Conservation (phyloP, 768 basidiomycete genomes). For the Tylopilus felleus region DNA sequence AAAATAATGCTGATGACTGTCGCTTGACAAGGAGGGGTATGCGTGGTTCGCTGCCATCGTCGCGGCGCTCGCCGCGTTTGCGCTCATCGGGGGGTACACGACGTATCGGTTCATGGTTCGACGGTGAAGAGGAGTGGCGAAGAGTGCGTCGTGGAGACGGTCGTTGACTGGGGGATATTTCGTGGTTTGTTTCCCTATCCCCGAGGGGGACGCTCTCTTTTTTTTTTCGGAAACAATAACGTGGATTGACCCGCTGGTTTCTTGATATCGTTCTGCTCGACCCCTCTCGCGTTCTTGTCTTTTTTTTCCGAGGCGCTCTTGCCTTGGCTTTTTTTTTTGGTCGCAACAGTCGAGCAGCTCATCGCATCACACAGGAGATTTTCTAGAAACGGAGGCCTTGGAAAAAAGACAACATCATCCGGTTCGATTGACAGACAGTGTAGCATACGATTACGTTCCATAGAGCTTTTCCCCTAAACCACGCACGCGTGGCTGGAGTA, state of each 20-base stretch:
- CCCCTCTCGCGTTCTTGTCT: neutral
- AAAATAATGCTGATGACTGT: neutral
- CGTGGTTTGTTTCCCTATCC: neutral
- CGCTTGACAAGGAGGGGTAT: conserved; percentile 40
- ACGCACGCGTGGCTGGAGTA: neutral
- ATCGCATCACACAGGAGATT: neutral
- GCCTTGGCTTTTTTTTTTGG: neutral
- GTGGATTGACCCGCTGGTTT: no score
- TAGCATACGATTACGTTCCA: conserved; percentile 1
- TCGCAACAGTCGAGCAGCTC: neutral
- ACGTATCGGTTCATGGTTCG: conserved; percentile 75
- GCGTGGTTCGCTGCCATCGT: conserved; percentile 91
- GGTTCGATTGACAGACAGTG: neutral
- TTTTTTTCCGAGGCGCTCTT: neutral
- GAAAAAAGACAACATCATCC: neutral
- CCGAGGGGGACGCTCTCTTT: no score
- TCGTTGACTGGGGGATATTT: neutral
- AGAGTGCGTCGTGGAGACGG: neutral
- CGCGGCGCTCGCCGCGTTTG: conserved; percentile 74
- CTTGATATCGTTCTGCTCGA: neutral
- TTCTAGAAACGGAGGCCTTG: neutral
- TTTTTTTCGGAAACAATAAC: no score
- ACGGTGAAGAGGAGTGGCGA: conserved; percentile 18
- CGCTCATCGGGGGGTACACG: conserved; percentile 73
- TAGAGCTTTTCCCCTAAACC: neutral